Evolutionary conservation across 2,329 filamentous ascomycete species (phyloP), one percentile per base, ranked within the genome.

Genomic region (Malbranchea zuffiana): DNA sequence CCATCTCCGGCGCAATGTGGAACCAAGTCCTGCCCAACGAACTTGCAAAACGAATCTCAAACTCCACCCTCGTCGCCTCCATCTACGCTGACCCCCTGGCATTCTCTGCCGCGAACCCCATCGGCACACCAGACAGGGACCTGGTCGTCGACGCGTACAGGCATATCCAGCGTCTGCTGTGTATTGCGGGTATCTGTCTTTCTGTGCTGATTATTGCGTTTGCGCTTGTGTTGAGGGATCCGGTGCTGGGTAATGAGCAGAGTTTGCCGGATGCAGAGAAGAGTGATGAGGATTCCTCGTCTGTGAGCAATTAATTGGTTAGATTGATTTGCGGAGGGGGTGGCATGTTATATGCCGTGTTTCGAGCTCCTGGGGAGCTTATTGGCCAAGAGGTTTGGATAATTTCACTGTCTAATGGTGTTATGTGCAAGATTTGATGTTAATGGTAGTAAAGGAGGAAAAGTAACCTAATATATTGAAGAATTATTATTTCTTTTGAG

Each of bases 1-100:
- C 71, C 11, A 67, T 79, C 17, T 74, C 74, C 0, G 75, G 74
- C 10, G 71, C 72, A 13, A 68, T 80, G 43, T 79, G 74, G 74
- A 71, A 69, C 1, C 72, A 79, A 49, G 57, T 68, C 2, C 60
- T 78, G 29, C 72, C 70, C 1, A 39, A 42, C 0, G 51, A 63
- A 26, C 65, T 80, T 2, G 47, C 47, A 4, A 37, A 47, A 3
- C 50, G 54, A 4, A 51, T 64, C 8, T 55, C 53, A 17, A 66
- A 68, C 33, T 47, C 50, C 29, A 62, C 49, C 28, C 55, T 54
- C 43, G 69, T 66, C 0, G 45, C 52, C 0, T 21, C 49, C 2
- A 59, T 62, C 24, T 71, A 61, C 55, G 61, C 44, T 1, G 42
- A 57, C 18, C 69, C 68, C 0, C 60, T 71, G 31, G 41, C 40